Percentiles rank a stretch among this genome's conserved stretches.
Conservation (phyloP, 2,329 filamentous ascomycete species). For the Fusarium longipes region DNA sequence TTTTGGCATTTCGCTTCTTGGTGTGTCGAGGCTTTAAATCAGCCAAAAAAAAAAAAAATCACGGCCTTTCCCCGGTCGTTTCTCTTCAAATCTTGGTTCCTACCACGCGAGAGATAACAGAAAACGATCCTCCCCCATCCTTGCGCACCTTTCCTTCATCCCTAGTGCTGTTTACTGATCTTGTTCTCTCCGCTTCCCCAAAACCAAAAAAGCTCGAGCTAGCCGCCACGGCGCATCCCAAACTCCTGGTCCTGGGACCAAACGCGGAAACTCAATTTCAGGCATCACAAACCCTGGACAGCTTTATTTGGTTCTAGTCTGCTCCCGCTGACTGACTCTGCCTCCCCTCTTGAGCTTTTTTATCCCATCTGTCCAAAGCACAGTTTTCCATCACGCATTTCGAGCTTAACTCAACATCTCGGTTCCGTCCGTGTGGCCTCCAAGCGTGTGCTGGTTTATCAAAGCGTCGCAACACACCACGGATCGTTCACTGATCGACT, state of each 20-base stretch:
- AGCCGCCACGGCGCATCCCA: constrained; percentile 45
- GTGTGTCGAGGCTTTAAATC: constrained; percentile 14
- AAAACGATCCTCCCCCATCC: constrained; percentile 9
- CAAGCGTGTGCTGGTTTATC: constrained; percentile 16
- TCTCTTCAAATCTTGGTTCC: constrained; percentile 1
- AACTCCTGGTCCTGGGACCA: constrained; percentile 41
- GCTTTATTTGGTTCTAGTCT: constrained; percentile 35
- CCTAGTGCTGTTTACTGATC: constrained; percentile 14
- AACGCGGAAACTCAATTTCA: constrained; percentile 44
- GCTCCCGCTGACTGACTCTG: constrained; percentile 18
- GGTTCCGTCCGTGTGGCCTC: constrained; percentile 11
- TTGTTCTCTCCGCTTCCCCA: constrained; percentile 36
- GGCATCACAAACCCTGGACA: constrained; percentile 38
- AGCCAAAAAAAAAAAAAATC: constrained; percentile 24
- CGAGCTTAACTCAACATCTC: constrained; percentile 23
- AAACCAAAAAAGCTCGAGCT: constrained; percentile 36
- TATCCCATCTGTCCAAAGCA: constrained; percentile 21
- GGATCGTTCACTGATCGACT: constrained; percentile 13
- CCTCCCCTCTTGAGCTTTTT: constrained; percentile 24
- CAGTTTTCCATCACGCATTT: constrained; percentile 19
- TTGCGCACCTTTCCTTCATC: not conserved
- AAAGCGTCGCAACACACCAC: constrained; percentile 22
- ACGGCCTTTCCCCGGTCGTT: constrained; percentile 13
- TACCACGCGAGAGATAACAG: constrained; percentile 6
- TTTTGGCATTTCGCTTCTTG: constrained; percentile 30